A percentile compares a stretch with the other conserved stretches of the same genome.
Conservation (phyloP, 2,329 filamentous ascomycete species). For the Phialophora verrucosa region DNA sequence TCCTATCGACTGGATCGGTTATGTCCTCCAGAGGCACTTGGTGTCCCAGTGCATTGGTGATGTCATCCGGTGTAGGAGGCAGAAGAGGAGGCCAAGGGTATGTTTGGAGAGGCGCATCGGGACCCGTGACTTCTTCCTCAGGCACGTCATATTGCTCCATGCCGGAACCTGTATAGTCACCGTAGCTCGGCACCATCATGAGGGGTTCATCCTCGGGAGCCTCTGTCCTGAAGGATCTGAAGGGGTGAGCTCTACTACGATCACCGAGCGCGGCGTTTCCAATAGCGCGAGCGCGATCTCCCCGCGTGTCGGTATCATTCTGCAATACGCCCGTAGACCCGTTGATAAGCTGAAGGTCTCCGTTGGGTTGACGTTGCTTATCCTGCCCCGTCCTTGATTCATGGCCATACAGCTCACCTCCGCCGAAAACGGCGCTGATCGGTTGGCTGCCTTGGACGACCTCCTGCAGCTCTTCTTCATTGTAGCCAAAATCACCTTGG, state of each 20-base stretch:
- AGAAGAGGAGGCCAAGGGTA: conserved; percentile 32
- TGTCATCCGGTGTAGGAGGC: conserved; percentile 43
- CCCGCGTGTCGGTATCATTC: conserved; percentile 65
- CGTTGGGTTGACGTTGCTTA: conserved; percentile 67
- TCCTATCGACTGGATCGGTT: conserved; percentile 50
- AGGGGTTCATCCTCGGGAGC: conserved; percentile 33
- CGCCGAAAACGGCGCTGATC: conserved; percentile 77
- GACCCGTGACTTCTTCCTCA: conserved; percentile 30
- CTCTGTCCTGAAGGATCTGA: conserved; percentile 31
- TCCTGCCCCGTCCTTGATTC: conserved; percentile 67
- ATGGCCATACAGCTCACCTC: conserved; percentile 69
- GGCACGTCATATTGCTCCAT: conserved; percentile 29
- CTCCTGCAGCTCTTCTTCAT: conserved; percentile 76
- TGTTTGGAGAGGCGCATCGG: conserved; percentile 34
- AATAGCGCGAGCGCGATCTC: conserved; percentile 66
- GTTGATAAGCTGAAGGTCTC: conserved; percentile 67
- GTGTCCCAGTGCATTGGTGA: conserved; percentile 50
- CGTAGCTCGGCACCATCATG: conserved; percentile 24
- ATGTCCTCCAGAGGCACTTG: conserved; percentile 51
- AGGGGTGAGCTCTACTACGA: conserved; percentile 28
- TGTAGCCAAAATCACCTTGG: conserved; percentile 76
- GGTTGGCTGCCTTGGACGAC: conserved; percentile 77
- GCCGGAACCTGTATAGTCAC: conserved; percentile 26
- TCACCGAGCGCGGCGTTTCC: conserved; percentile 47
- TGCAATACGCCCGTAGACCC: conserved; percentile 60